Conservation (phyloP, 129 eudicot genomes). For the sunflower (Helianthus annuus) region DNA sequence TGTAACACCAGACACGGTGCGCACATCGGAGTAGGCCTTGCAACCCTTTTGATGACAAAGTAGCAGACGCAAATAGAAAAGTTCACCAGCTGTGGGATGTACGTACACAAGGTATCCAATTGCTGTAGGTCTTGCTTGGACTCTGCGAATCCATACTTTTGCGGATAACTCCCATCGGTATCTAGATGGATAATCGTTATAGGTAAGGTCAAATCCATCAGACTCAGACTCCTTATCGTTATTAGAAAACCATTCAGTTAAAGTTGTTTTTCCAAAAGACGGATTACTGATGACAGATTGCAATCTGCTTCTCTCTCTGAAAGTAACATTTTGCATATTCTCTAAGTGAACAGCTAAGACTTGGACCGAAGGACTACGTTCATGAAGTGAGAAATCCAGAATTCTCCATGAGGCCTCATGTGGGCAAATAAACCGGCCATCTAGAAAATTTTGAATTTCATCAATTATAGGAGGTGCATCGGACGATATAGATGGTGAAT, state of each 20-base stretch:
- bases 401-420: background rate
- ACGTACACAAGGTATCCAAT: slow-evolving; percentile 1
- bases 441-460: background rate
- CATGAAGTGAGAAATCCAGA: background rate
- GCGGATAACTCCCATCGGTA: background rate
- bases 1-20: background rate
- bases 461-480: background rate
- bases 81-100: slow-evolving; percentile 8
- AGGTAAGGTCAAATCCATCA: background rate
- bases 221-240: background rate
- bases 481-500: no score
- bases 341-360: background rate
- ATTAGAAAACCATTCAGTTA: background rate
- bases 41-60: slow-evolving; percentile 14
- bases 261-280: background rate
- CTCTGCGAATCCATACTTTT: background rate
- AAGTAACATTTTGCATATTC: background rate
- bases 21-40: background rate
- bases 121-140: background rate
- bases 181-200: background rate
- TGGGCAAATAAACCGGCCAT: background rate
- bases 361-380: background rate
- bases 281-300: background rate
- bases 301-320: background rate
- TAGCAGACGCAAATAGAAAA: background rate